These are phyloP conservation scores for Tuber indicum DNA, from an alignment of 495 filamentous ascomycete species.

Conservation along the genomic window DNA sequence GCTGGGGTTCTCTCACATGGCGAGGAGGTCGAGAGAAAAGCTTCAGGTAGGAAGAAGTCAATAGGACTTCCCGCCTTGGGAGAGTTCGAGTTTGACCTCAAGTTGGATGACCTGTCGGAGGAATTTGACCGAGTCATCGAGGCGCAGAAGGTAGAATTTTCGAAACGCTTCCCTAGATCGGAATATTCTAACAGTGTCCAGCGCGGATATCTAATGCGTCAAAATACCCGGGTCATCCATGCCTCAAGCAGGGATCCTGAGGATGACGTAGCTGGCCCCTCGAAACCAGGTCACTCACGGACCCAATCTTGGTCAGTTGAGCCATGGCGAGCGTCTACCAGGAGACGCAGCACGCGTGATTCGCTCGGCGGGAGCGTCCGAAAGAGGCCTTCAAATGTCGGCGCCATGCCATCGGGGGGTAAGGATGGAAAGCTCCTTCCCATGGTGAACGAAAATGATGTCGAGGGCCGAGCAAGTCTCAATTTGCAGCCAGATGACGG, in stretches of 20 bases:
- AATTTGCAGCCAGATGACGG: slow-evolving; percentile 62
- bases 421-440: slow-evolving; percentile 70
- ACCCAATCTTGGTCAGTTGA: slow-evolving; percentile 90
- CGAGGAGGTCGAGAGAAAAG: slow-evolving; percentile 43
- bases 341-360: slow-evolving; percentile 60
- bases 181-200: slow-evolving; percentile 61
- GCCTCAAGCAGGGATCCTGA: slow-evolving; percentile 63
- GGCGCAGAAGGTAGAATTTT: slow-evolving; percentile 86
- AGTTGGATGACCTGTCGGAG: slow-evolving; percentile 58
- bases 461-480: slow-evolving; percentile 36
- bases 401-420: slow-evolving; percentile 72
- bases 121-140: slow-evolving; percentile 96
- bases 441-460: slow-evolving; percentile 45
- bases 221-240: slow-evolving; percentile 94
- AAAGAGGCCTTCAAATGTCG: slow-evolving; percentile 56
- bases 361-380: slow-evolving; percentile 44
- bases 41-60: slow-evolving; percentile 50
- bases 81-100: slow-evolving; percentile 61
- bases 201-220: slow-evolving; percentile 97
- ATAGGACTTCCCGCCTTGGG: slow-evolving; percentile 64
- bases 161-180: slow-evolving; percentile 46
- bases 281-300: slow-evolving; percentile 63
- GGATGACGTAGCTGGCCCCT: slow-evolving; percentile 54
- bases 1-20: slow-evolving; percentile 44
- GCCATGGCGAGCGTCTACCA: slow-evolving; percentile 79